Conservation (phyloP, 495 filamentous ascomycete genomes). For the Aspergillus baeticus region DNA sequence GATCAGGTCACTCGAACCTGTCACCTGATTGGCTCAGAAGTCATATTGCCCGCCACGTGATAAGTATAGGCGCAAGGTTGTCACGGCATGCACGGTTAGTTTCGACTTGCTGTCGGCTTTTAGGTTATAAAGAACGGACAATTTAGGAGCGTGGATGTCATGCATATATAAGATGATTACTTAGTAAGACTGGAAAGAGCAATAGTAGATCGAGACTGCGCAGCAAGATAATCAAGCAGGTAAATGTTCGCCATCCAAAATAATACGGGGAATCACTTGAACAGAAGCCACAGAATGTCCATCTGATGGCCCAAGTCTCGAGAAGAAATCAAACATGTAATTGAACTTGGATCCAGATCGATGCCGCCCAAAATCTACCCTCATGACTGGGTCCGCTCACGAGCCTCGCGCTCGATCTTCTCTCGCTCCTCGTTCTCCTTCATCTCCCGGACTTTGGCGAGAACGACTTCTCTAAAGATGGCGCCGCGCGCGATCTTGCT, state of each 20-base stretch:
- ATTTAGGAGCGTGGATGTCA: not conserved
- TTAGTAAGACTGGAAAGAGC: not conserved
- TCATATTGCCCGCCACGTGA: slow-evolving; percentile 8
- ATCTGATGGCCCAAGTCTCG: slow-evolving; percentile 12
- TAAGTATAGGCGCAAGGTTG: not conserved
- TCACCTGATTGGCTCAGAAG: slow-evolving; percentile 15
- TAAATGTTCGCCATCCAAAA: slow-evolving; percentile 12
- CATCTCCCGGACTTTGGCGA: slow-evolving; percentile 92
- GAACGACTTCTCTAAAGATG: slow-evolving; percentile 95
- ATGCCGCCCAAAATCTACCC: slow-evolving; percentile 12
- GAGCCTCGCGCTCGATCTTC: slow-evolving; percentile 57
- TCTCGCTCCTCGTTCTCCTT: slow-evolving; percentile 80
- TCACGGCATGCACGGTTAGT: not conserved
- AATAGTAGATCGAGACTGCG: not conserved
- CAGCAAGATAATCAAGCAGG: not conserved
- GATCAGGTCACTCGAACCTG: slow-evolving; percentile 8
- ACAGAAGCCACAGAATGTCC: slow-evolving; percentile 21
- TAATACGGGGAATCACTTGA: slow-evolving; percentile 29
- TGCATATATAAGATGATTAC: too few species aligned
- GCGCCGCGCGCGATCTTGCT: slow-evolving; percentile 79
- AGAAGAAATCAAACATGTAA: not conserved
- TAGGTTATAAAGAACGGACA: not conserved
- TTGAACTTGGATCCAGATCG: not conserved
- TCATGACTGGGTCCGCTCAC: slow-evolving; percentile 36
- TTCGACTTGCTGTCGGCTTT: not conserved